Percentiles rank a stretch among this genome's conserved stretches.
Conservation (phyloP, 2,329 filamentous ascomycete species). For the Colletotrichum sp. region DNA sequence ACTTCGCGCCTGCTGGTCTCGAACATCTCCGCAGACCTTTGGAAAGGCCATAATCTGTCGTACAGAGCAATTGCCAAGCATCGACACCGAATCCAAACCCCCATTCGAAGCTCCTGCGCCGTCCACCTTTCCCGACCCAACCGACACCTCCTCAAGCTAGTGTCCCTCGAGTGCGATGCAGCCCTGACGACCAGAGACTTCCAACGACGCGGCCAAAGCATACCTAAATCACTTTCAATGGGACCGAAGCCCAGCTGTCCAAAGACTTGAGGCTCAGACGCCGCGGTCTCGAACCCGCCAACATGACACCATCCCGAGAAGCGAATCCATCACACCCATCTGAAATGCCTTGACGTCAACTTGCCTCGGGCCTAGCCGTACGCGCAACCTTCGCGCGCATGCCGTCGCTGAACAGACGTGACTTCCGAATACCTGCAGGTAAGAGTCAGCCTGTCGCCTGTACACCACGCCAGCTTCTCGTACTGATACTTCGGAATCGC, state of each 20-base stretch:
- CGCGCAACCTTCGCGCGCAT: not conserved
- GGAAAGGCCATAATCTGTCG: not conserved
- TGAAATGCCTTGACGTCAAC: not conserved
- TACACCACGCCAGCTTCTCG: not conserved
- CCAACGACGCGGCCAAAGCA: not conserved
- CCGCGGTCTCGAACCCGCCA: not conserved
- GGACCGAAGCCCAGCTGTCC: rapidly evolving
- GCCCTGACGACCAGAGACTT: not conserved
- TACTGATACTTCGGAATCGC: not conserved
- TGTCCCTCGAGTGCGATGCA: no score
- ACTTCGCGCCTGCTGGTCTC: not conserved
- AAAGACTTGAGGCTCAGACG: not conserved
- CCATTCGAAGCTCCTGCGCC: not conserved
- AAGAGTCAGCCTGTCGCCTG: not conserved
- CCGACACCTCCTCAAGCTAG: not conserved
- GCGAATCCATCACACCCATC: not conserved
- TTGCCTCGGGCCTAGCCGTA: not conserved
- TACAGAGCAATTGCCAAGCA: not conserved
- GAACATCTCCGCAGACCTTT: not conserved
- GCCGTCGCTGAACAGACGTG: not conserved
- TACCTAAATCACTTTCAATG: not conserved
- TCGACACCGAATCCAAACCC: not conserved
- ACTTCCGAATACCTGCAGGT: not conserved
- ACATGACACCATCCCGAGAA: not conserved
- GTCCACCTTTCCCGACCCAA: not conserved